Evolutionary conservation across 176 grass and related monocot species (phyloP).

Genomic region (maize (Zea mays)): Zm-B73-REFERENCE-NAM-5.0 NC_050097.1:37656501-37657000

Average conservation of each 20-base stretch:
- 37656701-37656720: not conserved
- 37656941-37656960: not conserved
- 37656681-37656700: not conserved
- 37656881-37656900: not conserved
- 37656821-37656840: not conserved
- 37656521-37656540: not conserved
- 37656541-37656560: not conserved
- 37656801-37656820: not conserved
- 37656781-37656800: not conserved
- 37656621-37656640: slow-evolving; percentile 1
- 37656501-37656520: not conserved
- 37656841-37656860: not conserved
- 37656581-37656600: not conserved
- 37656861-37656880: not conserved
- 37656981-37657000: not conserved
- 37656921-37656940: not conserved
- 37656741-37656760: not conserved
- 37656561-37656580: not conserved
- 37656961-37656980: slow-evolving; percentile 6
- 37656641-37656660: not conserved
- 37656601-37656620: not conserved
- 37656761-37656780: not conserved
- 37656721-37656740: not conserved
- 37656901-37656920: not conserved
- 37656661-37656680: not conserved